Conservation (phyloP, 2,329 filamentous ascomycete genomes). For the Paraphaeosphaeria sporulosa region DNA sequence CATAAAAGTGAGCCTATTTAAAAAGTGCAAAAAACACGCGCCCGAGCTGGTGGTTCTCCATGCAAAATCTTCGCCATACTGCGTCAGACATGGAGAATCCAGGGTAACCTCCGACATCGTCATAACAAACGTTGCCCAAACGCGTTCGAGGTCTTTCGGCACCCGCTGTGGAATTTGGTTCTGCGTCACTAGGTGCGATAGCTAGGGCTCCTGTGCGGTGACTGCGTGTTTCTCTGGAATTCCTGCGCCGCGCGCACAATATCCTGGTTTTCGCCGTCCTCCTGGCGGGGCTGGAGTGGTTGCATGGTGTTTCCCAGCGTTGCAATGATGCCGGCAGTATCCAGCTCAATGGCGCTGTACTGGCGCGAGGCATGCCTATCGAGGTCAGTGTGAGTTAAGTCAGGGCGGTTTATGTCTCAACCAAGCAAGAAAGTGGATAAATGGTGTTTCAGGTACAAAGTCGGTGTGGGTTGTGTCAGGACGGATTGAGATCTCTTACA, state of each 20-base stretch:
- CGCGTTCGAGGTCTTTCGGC: no score
- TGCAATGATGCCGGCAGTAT: conserved; percentile 47
- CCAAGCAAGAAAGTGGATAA: no score
- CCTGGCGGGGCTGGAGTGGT: conserved; percentile 36
- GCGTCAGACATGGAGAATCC: background rate
- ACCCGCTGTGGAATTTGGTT: background rate
- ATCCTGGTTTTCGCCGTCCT: conserved; percentile 40
- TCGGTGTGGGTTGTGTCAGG: no score
- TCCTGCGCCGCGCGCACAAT: conserved; percentile 40
- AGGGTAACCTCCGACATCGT: no score
- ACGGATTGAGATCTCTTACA: background rate
- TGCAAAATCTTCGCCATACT: background rate
- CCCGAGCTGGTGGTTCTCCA: background rate
- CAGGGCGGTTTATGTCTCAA: no score
- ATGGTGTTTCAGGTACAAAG: no score
- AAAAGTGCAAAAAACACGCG: no score
- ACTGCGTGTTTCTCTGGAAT: conserved; percentile 28
- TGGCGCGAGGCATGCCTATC: conserved; percentile 30
- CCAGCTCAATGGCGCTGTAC: conserved; percentile 48
- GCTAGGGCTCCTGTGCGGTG: conserved; percentile 18
- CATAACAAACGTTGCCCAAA: no score
- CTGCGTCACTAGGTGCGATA: background rate
- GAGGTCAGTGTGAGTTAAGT: no score
- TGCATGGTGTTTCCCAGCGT: conserved; percentile 42
- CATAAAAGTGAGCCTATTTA: background rate